Evolutionary conservation across 345 rosid species (phyloP).

Genomic region (Kernera saxatilis): DNA sequence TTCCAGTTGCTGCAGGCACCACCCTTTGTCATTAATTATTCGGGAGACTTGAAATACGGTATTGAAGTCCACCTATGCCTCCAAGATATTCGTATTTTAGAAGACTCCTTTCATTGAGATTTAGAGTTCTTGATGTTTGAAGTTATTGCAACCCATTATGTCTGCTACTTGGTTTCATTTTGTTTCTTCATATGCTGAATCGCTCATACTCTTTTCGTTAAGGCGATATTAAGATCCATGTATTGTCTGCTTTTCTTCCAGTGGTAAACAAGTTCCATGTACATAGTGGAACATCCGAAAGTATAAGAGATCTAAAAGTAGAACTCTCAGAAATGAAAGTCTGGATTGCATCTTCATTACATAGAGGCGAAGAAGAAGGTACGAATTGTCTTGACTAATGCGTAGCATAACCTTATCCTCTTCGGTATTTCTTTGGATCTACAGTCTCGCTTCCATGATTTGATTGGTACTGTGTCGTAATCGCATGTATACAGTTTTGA

Average conservation of each 20-base stretch:
- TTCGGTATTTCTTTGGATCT: not conserved
- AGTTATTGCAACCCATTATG: not conserved
- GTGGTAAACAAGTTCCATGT: conserved; percentile 43
- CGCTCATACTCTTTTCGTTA: not conserved
- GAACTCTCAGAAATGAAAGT: conserved; percentile 53
- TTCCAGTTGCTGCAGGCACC: conserved; percentile 84
- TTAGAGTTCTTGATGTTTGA: not conserved
- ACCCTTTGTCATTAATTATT: conserved; percentile 53
- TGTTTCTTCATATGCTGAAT: not conserved
- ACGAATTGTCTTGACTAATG: not conserved
- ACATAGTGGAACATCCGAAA: conserved; percentile 27
- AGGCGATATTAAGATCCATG: not conserved
- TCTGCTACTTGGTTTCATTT: not conserved
- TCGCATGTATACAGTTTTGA: not conserved
- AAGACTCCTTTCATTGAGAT: not conserved
- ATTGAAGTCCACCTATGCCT: not conserved
- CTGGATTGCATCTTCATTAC: conserved; percentile 95
- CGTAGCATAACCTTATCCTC: not conserved
- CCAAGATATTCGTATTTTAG: not conserved
- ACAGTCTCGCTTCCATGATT: not conserved
- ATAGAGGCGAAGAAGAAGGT: conserved; percentile 91
- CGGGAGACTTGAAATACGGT: conserved; percentile 95
- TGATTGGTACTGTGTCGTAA: not conserved
- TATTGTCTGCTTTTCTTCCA: conserved; percentile 19
- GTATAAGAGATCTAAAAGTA: conserved; percentile 46